Evolutionary conservation across 192 early-diverging fungal genomes (phyloP), one percentile per base, ranked within the genome.

Genomic region (Mortierella antarctica): DNA sequence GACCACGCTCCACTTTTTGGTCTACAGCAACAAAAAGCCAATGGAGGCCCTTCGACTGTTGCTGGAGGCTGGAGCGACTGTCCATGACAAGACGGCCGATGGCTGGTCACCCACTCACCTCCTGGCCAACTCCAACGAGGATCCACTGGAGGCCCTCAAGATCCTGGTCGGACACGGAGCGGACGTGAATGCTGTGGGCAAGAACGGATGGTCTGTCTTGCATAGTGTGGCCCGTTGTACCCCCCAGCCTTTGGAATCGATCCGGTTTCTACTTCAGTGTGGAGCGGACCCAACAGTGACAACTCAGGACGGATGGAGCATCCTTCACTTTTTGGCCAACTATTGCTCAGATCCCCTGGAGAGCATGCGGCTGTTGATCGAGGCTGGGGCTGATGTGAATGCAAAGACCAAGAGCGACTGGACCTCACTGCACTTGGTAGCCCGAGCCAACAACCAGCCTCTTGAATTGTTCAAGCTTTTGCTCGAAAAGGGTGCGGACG

Each of bases 351-450:
- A 93, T 63, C 88, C 92, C n/a, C 50, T 87, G 44, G 84, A 83
- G 41, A 82, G 83, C 46, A 85, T 88, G 21, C 69, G 84, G 6
- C 67, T 66, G 17, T 70, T 93, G 13, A 78, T 93, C 47, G 85
- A 88, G 41, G 87, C 89, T 41, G 92, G 92, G n/a, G 89, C 90
- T 2, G 86, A 90, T 48, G 82, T 89, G 8, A 89, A 90, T 46
- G 84, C 86, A 57, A 89, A 84, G 54, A 91, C 91, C 60, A 88
- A 93, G 67, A 90, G 89, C 23, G 89, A 89, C 14, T 93, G 89
- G 87, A 91, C 90, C 7, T 87, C 90, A 10, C 55, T 93, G 41
- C 92, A 93, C 57, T 89, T 91, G 62, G 89, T 91, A 10, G 84
- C 90, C 11, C 82, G 91, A 1, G 83, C 87, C 31, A 91, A 91